phyloP scores from a whole-genome alignment of 2,329 filamentous ascomycete species.

The Beauveria sp. region DNA sequence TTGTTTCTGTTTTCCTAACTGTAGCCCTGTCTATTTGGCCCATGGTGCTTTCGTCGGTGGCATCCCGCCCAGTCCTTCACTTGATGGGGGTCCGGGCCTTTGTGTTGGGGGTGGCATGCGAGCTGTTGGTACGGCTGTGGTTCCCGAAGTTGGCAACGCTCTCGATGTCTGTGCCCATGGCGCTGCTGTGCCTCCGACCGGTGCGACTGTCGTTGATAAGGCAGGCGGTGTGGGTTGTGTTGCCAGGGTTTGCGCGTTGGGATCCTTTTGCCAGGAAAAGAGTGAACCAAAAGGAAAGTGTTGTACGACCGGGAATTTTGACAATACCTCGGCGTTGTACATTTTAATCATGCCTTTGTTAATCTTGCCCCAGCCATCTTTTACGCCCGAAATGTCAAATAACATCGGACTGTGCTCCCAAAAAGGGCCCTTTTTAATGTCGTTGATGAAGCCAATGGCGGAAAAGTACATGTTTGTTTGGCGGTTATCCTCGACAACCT shows the following conservation, averaged over 20 bases:
- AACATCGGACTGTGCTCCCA: conserved; percentile 95
- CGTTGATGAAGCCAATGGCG: conserved; percentile 92
- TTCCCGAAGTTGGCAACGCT: conserved; percentile 22
- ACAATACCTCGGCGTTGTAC: conserved; percentile 94
- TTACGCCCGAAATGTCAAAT: conserved; percentile 88
- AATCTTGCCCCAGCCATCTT: conserved; percentile 95
- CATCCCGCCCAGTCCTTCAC: not conserved
- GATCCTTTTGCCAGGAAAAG: conserved; percentile 69
- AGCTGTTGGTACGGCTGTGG: not conserved
- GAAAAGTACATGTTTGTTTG: conserved; percentile 82
- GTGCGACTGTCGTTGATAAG: conserved; percentile 31
- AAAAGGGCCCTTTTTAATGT: conserved; percentile 93
- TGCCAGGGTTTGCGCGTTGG: conserved; percentile 42
- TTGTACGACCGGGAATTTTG: conserved; percentile 97
- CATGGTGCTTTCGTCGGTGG: conserved; percentile 37
- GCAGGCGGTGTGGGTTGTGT: conserved; percentile 29
- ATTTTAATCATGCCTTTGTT: conserved; percentile 99
- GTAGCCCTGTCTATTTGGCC: conserved; percentile 27
- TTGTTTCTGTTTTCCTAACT: not conserved
- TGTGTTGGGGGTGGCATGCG: conserved; percentile 3
- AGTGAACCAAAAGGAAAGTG: conserved; percentile 80
- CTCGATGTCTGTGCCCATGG: conserved; percentile 34
- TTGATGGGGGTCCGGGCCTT: not conserved
- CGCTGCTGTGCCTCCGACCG: conserved; percentile 15
- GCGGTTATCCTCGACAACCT: conserved; percentile 58